Percentiles rank a stretch among this genome's conserved stretches.
These are phyloP conservation scores for Annulohypoxylon nitens DNA, from an alignment of 495 filamentous ascomycete species.

Conservation along the genomic window DNA sequence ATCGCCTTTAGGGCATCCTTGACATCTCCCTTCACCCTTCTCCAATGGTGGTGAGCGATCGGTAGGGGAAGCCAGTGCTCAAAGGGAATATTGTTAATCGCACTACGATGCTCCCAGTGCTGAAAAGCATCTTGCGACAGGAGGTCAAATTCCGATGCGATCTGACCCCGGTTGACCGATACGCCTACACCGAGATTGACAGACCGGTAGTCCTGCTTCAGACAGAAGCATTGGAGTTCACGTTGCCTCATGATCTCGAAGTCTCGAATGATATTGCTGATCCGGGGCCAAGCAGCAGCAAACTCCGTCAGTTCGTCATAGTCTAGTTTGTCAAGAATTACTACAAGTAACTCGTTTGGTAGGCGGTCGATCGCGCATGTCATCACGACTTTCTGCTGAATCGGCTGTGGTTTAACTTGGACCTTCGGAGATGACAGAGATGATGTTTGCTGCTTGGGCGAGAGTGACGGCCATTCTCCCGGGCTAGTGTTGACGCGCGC, in stretches of 20 bases:
- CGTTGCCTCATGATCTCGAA: conserved; percentile 61
- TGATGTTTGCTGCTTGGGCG: neutral
- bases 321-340: conserved; percentile 55
- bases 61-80: conserved; percentile 63
- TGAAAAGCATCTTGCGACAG: conserved; percentile 58
- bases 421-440: neutral
- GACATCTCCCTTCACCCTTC: conserved; percentile 48
- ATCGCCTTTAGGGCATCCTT: conserved; percentile 39
- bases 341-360: conserved; percentile 59
- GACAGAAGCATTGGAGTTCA: conserved; percentile 65
- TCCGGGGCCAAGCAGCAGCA: conserved; percentile 54
- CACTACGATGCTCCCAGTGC: conserved; percentile 48
- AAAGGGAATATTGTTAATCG: conserved; percentile 59
- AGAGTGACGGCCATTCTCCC: conserved; percentile 17
- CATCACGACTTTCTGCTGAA: neutral
- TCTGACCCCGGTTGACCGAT: conserved; percentile 28
- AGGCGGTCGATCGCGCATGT: conserved; percentile 44
- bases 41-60: conserved; percentile 62
- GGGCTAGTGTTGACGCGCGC: conserved; percentile 29
- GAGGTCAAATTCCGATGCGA: conserved; percentile 65
- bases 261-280: conserved; percentile 52
- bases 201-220: conserved; percentile 58
- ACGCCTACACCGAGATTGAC: conserved; percentile 63
- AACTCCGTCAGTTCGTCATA: conserved; percentile 56
- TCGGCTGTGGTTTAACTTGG: neutral